phyloP scores from a whole-genome alignment of 306 rosid species.

The Trifolium fragiferum region DNA sequence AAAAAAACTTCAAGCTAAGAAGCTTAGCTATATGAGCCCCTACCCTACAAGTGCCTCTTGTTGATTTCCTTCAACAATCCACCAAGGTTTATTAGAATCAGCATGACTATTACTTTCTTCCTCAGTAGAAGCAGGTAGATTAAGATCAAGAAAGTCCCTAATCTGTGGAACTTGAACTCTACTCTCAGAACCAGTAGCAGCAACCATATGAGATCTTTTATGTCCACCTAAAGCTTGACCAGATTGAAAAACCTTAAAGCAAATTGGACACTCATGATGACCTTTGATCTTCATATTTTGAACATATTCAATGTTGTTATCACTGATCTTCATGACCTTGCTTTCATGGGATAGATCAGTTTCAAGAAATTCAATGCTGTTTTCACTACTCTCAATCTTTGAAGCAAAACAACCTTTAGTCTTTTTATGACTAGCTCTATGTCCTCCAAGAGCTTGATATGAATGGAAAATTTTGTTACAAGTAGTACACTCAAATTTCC shows the following conservation, averaged over 20 bases:
- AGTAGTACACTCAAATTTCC: constrained; percentile 75
- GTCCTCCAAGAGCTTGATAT: constrained; percentile 95
- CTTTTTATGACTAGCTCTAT: constrained; percentile 89
- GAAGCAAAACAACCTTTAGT: constrained; percentile 68
- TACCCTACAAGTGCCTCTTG: constrained; percentile 54
- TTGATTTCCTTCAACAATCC: constrained; percentile 54
- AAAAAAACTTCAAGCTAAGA: constrained; percentile 18
- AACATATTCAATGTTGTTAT: constrained; percentile 20
- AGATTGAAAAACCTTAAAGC: constrained; percentile 68
- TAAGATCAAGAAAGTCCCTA: constrained; percentile 83
- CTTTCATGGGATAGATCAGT: constrained; percentile 53
- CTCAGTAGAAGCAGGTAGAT: constrained; percentile 85
- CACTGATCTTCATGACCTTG: constrained; percentile 42
- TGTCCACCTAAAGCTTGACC: constrained; percentile 99
- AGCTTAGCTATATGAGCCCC: constrained; percentile 39
- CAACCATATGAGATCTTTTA: constrained; percentile 77
- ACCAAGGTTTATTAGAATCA: constrained; percentile 60
- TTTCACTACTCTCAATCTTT: constrained; percentile 61
- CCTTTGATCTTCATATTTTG: constrained; percentile 56
- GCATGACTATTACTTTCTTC: constrained; percentile 56
- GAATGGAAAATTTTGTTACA: constrained; percentile 79
- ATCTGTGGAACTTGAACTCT: constrained; percentile 56
- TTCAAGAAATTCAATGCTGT: constrained; percentile 63
- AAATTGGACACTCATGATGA: constrained; percentile 81
- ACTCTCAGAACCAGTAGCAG: constrained; percentile 45